phyloP scores from a whole-genome alignment of 495 filamentous ascomycete species.

The Penicillium arizonense region DNA sequence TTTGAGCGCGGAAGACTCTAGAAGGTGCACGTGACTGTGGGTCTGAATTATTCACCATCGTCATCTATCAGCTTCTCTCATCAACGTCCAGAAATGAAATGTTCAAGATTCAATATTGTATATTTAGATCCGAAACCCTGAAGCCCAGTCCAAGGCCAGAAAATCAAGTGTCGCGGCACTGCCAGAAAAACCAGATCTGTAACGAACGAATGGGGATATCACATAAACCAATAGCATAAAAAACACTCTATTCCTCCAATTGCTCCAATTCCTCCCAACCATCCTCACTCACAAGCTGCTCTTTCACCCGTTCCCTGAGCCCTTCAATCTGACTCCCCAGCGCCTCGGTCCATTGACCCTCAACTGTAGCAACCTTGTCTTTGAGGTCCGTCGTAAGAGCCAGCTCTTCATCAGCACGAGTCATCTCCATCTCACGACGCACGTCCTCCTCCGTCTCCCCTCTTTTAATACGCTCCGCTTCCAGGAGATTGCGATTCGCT shows the following conservation, averaged over 20 bases:
- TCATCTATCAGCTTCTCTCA: background rate
- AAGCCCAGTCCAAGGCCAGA: background rate
- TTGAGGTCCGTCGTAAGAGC: conserved; percentile 82
- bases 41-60: background rate
- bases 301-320: conserved; percentile 55
- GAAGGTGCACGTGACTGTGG: conserved; percentile 38
- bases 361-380: conserved; percentile 84
- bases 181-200: conserved; percentile 12
- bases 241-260: conserved; percentile 27
- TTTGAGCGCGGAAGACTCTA: conserved; percentile 48
- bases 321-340: conserved; percentile 58
- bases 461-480: conserved; percentile 55
- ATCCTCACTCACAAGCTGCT: conserved; percentile 63
- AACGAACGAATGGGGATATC: conserved; percentile 33
- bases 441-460: conserved; percentile 53
- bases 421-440: conserved; percentile 55
- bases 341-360: conserved; percentile 80
- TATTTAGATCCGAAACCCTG: background rate
- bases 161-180: conserved; percentile 6
- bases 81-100: too few relatives aligned
- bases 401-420: conserved; percentile 61
- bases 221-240: conserved; percentile 18
- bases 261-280: conserved; percentile 70
- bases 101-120: background rate
- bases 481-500: conserved; percentile 53